phyloP scores from a whole-genome alignment of 2,329 filamentous ascomycete species.

The Ceratocystis destructans region DNA sequence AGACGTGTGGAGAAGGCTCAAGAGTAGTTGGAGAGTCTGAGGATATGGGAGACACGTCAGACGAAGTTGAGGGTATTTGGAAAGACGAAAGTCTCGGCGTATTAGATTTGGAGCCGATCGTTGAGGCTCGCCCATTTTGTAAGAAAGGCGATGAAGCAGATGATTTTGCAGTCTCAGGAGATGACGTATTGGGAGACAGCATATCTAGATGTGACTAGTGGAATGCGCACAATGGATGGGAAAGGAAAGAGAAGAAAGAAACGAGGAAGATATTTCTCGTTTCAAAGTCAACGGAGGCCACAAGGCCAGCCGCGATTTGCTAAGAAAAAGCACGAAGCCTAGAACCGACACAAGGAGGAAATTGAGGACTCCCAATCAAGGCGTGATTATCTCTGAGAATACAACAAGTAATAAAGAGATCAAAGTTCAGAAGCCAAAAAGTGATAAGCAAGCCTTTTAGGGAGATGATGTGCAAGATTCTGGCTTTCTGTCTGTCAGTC shows the following conservation, averaged over 20 bases:
- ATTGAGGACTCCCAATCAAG: background rate
- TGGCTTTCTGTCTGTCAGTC: background rate
- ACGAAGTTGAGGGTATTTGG: background rate
- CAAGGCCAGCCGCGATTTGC: conserved; percentile 8
- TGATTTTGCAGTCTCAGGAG: conserved; percentile 1
- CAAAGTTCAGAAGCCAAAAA: background rate
- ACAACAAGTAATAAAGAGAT: background rate
- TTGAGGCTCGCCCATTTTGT: background rate
- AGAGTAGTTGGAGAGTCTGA: background rate
- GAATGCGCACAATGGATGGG: background rate
- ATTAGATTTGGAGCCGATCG: background rate
- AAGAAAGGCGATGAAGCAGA: conserved; percentile 1
- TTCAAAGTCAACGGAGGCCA: conserved; percentile 8
- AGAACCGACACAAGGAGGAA: background rate
- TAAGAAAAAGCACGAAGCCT: background rate
- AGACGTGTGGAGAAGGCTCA: background rate
- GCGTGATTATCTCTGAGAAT: conserved; percentile 3
- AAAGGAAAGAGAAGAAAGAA: background rate
- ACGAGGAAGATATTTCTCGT: background rate
- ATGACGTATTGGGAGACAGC: background rate
- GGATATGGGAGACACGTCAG: background rate
- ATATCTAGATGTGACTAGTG: background rate
- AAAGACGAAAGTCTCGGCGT: background rate
- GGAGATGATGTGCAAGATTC: background rate
- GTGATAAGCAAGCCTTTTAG: background rate